Evolutionary conservation across 1,284 basidiomycete genomes (phyloP).

Genomic region (Trametes pubescens): DNA sequence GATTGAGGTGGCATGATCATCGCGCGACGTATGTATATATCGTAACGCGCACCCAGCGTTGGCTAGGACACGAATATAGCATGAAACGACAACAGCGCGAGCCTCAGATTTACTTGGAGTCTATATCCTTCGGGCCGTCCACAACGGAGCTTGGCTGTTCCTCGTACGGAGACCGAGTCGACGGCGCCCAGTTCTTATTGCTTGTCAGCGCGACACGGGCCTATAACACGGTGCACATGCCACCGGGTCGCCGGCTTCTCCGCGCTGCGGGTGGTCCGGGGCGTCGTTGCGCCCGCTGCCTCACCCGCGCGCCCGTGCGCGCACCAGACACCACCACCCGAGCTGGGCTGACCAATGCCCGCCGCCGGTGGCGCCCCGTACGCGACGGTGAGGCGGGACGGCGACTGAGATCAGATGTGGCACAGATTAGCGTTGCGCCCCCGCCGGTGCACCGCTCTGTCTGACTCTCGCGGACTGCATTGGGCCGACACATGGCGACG

Average conservation of each 20-base stretch:
- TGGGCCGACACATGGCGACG: not conserved
- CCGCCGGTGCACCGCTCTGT: slow-evolving; percentile 3
- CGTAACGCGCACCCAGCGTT: not conserved
- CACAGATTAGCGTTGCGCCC: slow-evolving; percentile 9
- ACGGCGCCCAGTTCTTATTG: no score
- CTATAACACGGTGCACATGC: not conserved
- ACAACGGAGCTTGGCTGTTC: no score
- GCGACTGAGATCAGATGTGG: slow-evolving; percentile 13
- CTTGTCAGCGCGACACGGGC: no score
- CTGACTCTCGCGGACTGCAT: not conserved
- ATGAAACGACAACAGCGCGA: not conserved
- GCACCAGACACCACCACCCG: not conserved
- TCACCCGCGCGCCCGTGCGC: no score
- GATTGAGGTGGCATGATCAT: slow-evolving; percentile 42
- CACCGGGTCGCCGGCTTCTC: not conserved
- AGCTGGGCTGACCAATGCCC: no score
- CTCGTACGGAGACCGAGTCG: not conserved
- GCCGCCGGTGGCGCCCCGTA: not conserved
- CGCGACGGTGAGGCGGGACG: not conserved
- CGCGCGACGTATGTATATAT: slow-evolving; percentile 17
- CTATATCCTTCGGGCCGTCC: not conserved
- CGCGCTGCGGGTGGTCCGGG: no score
- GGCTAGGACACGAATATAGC: not conserved
- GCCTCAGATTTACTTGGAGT: not conserved
- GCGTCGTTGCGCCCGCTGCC: no score